These are phyloP conservation scores for Colletotrichum brevisporum DNA, from an alignment of 2,329 filamentous ascomycete species.

Conservation along the genomic window DNA sequence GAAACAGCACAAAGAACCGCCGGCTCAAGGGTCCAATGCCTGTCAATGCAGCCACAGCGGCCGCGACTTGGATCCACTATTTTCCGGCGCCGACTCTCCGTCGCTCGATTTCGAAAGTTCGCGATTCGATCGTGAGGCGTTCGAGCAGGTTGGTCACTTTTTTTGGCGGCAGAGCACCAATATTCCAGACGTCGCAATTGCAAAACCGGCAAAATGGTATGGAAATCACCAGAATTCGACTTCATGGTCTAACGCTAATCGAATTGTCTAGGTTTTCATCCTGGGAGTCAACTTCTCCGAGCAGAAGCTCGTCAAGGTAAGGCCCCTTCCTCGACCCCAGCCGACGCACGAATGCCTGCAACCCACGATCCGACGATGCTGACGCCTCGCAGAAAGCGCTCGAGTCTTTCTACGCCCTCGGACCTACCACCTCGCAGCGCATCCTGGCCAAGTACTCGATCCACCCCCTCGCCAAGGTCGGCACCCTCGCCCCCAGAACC, in stretches of 20 bases:
- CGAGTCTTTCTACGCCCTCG: conserved; percentile 88
- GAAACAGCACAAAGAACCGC: neutral
- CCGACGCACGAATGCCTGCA: neutral
- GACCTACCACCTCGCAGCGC: conserved; percentile 74
- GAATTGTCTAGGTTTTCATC: conserved; percentile 78
- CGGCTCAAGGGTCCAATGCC: conserved; percentile 9
- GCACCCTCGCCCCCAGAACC: conserved; percentile 80
- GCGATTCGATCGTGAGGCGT: conserved; percentile 15
- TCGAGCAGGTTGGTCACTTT: neutral
- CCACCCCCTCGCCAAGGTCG: conserved; percentile 85
- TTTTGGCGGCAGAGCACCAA: conserved; percentile 3
- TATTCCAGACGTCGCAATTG: no score
- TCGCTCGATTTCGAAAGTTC: conserved; percentile 33
- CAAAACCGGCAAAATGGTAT: no score
- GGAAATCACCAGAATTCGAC: no score
- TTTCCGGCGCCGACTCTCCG: conserved; percentile 38
- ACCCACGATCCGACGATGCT: conserved; percentile 18
- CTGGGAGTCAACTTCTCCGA: conserved; percentile 90
- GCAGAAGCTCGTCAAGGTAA: conserved; percentile 84
- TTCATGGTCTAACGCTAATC: no score
- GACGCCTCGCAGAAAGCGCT: conserved; percentile 70
- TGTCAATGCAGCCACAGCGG: conserved; percentile 31
- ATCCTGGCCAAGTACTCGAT: conserved; percentile 93
- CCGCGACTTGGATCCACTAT: conserved; percentile 27
- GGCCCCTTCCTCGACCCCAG: conserved; percentile 37